phyloP scores from a whole-genome alignment of 495 filamentous ascomycete genomes.

The Aeminium ludgeri region DNA sequence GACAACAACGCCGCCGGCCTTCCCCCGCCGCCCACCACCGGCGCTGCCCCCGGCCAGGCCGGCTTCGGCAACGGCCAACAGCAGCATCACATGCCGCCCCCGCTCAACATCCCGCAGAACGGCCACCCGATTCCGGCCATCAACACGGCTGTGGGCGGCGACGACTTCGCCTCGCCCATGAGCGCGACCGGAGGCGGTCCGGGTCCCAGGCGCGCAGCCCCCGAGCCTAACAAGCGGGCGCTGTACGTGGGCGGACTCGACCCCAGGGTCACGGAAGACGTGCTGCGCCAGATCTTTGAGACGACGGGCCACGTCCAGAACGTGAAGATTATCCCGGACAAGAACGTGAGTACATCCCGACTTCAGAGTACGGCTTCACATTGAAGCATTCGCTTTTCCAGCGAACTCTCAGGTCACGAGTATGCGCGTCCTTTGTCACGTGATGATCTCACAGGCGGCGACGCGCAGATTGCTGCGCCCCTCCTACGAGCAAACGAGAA shows the following conservation, averaged over 20 bases:
- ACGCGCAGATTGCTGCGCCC: too few species aligned
- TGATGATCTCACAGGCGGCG: too few species aligned
- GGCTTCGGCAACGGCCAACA: conserved; percentile 8
- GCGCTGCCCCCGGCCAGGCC: background rate
- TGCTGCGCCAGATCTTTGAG: conserved; percentile 95
- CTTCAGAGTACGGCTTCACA: too few species aligned
- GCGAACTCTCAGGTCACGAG: too few species aligned
- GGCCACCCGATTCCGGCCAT: conserved; percentile 95
- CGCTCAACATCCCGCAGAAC: conserved; percentile 85
- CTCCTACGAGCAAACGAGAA: too few species aligned
- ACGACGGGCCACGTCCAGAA: conserved; percentile 95
- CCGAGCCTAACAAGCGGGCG: conserved; percentile 96
- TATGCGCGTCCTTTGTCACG: too few species aligned
- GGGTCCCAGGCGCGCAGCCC: conserved; percentile 78
- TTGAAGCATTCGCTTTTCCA: background rate
- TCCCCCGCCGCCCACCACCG: background rate
- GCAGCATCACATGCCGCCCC: conserved; percentile 70
- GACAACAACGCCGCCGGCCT: conserved; percentile 1
- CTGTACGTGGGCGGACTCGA: conserved; percentile 94
- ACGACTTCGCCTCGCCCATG: conserved; percentile 31
- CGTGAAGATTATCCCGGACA: conserved; percentile 98
- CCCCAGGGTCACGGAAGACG: conserved; percentile 88
- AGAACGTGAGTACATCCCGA: conserved; percentile 53
- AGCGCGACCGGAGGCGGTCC: conserved; percentile 50
- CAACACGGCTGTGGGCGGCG: conserved; percentile 70